phyloP scores from a whole-genome alignment of 495 filamentous ascomycete genomes.

The Pyrenula aspistea region DNA sequence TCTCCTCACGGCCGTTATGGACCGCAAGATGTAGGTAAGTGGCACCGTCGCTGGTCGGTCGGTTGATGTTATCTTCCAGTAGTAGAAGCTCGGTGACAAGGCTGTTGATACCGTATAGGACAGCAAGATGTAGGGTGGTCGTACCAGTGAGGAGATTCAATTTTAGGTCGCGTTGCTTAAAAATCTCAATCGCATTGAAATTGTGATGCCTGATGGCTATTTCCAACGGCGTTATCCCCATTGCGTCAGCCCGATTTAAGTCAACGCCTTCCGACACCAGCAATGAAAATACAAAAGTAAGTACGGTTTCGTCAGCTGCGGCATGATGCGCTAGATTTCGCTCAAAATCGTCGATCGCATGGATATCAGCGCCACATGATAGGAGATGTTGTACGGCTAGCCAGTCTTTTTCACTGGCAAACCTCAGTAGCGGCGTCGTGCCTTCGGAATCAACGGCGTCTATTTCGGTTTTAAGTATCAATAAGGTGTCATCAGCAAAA shows the following conservation, averaged over 20 bases:
- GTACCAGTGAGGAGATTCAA: background rate
- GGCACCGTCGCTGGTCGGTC: background rate
- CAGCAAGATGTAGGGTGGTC: background rate
- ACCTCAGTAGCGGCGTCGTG: background rate
- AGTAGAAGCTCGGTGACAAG: background rate
- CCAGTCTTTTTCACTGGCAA: background rate
- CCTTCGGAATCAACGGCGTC: background rate
- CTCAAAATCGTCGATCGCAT: background rate
- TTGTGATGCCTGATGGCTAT: background rate
- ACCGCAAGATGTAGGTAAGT: background rate
- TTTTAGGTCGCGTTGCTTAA: background rate
- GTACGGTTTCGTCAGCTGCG: background rate
- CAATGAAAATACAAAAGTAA: background rate
- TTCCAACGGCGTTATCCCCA: background rate
- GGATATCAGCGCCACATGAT: background rate
- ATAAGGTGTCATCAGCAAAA: background rate
- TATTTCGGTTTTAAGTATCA: background rate
- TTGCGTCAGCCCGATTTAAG: background rate
- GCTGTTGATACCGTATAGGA: background rate
- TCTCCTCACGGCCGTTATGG: background rate
- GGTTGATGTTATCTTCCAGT: background rate
- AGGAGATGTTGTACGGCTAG: background rate
- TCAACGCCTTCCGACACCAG: background rate
- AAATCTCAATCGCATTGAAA: background rate
- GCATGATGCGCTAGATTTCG: background rate